A percentile compares a stretch with the other conserved stretches of the same genome.
phyloP scores from a whole-genome alignment of 495 filamentous ascomycete species.

The Talaromyces proteolyticus region DNA sequence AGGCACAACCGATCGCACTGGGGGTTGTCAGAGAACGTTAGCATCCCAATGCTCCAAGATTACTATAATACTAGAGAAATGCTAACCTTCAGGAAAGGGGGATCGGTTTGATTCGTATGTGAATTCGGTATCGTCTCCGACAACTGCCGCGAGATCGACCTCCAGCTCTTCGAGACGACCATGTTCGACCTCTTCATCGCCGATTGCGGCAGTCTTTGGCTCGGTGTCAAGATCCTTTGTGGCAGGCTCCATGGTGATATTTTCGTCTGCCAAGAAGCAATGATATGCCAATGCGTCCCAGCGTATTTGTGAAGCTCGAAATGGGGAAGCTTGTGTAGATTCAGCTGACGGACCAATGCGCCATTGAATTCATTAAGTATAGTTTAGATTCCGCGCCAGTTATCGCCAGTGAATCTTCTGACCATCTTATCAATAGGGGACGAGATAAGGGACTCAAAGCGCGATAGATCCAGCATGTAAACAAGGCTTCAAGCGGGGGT shows the following conservation, averaged over 20 bases:
- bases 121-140: conserved; percentile 24
- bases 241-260: background rate
- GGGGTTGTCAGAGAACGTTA: background rate
- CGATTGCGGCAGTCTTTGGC: background rate
- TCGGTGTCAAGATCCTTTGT: conserved; percentile 1
- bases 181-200: conserved; percentile 20
- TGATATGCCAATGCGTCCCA: no score
- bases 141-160: conserved; percentile 15
- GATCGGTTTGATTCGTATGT: conserved; percentile 29
- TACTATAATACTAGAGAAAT: background rate
- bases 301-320: no score
- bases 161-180: conserved; percentile 24
- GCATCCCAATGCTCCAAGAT: background rate
- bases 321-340: no score
- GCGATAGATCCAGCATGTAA: no score
- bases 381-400: background rate
- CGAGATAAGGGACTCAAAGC: no score
- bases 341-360: no score
- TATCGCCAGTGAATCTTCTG: background rate
- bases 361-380: background rate
- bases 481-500: no score
- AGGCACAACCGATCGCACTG: conserved; percentile 27
- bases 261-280: background rate
- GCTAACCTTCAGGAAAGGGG: conserved; percentile 29
- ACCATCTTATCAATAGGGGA: background rate